Conservation (phyloP, 306 rosid genomes). For the Castanea mollissima region DNA sequence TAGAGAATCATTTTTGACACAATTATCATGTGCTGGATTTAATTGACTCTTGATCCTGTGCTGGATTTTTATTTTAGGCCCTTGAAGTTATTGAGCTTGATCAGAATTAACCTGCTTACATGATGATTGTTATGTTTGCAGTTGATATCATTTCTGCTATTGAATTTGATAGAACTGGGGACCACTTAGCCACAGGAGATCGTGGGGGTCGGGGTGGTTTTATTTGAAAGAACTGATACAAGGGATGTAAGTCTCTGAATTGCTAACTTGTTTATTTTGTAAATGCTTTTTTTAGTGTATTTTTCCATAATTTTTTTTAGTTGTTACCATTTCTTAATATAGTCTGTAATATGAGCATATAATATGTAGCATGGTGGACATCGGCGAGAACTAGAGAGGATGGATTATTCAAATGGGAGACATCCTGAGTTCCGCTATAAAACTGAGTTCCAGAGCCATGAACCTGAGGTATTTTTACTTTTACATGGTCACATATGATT, state of each 20-base stretch:
- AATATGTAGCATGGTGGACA: constrained; percentile 40
- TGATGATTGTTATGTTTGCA: constrained; percentile 30
- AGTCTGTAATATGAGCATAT: background rate
- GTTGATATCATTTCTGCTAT: constrained; percentile 61
- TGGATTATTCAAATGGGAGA: constrained; percentile 41
- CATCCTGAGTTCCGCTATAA: constrained; percentile 72
- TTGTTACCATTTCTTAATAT: constrained; percentile 6
- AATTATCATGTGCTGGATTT: no score
- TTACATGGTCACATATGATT: background rate
- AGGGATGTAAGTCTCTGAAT: constrained; percentile 34
- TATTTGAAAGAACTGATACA: constrained; percentile 50
- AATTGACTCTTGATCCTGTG: background rate
- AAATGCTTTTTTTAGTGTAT: background rate
- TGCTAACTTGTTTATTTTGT: background rate
- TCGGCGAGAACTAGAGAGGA: constrained; percentile 56
- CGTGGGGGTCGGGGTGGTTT: constrained; percentile 62
- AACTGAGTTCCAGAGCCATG: constrained; percentile 78
- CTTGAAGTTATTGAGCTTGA: constrained; percentile 61
- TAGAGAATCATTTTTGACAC: no score
- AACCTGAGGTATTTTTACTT: constrained; percentile 61
- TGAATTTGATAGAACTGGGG: constrained; percentile 56
- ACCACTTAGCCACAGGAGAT: constrained; percentile 65
- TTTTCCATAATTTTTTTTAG: background rate
- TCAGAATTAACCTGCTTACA: constrained; percentile 19
- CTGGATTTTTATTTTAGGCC: constrained; percentile 41